Percentiles rank a stretch among this genome's conserved stretches.
Conservation (phyloP, 306 rosid species). For the Cucurbita moschata region DNA sequence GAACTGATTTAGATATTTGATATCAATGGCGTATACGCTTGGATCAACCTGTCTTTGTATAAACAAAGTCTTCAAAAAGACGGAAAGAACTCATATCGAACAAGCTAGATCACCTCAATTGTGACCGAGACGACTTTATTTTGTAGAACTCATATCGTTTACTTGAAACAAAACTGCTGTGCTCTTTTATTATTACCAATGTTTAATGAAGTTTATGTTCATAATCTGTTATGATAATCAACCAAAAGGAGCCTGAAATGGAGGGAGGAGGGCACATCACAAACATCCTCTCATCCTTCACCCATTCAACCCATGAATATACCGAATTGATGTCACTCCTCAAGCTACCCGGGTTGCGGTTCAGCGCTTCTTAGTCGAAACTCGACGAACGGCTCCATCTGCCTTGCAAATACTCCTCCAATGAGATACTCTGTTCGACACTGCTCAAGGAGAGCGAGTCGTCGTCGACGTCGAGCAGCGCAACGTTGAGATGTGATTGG, state of each 20-base stretch:
- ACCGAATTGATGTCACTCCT: constrained; percentile 13
- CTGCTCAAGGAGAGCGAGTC: constrained; percentile 85
- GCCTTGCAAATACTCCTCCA: constrained; percentile 78
- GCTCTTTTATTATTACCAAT: neutral
- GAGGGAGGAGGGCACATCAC: constrained; percentile 81
- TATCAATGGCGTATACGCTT: too few species aligned
- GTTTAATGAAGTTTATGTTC: neutral
- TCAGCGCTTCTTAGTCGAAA: constrained; percentile 49
- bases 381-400: constrained; percentile 91
- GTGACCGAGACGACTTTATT: too few species aligned
- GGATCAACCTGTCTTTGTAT: too few species aligned
- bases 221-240: neutral
- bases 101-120: too few species aligned
- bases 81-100: too few species aligned
- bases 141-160: too few species aligned
- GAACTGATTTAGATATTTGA: too few species aligned
- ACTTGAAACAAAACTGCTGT: neutral
- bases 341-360: constrained; percentile 8
- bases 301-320: constrained; percentile 28
- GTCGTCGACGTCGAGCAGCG: constrained; percentile 84
- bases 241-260: constrained; percentile 22
- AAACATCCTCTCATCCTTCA: constrained; percentile 90
- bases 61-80: too few species aligned
- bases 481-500: constrained; percentile 78
- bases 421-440: constrained; percentile 54